Evolutionary conservation across 1,139 yeast genomes (phyloP).

Genomic region (Entelexis sorbosivorans): DNA sequence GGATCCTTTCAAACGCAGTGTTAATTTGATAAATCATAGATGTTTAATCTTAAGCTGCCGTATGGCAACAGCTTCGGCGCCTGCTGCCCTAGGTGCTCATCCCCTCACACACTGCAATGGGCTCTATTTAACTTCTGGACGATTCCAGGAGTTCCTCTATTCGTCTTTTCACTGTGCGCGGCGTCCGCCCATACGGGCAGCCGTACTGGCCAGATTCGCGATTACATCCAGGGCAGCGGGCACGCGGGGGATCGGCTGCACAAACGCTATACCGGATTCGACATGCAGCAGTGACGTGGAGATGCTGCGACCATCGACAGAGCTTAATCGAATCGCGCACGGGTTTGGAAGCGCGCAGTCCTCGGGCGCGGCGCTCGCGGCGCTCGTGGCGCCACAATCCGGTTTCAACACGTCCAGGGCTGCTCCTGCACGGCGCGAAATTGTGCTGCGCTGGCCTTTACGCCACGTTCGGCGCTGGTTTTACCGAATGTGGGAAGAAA

Average conservation of each 20-base stretch:
- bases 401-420: too few species aligned
- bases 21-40: background rate
- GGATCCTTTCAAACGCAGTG: background rate
- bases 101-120: background rate
- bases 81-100: background rate
- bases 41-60: slow-evolving; percentile 1
- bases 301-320: slow-evolving; percentile 6
- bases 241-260: background rate
- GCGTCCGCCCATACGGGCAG: too few species aligned
- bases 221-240: background rate
- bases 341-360: background rate
- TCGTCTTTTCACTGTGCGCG: too few species aligned
- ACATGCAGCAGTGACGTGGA: slow-evolving; percentile 1
- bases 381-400: too few species aligned
- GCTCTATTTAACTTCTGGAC: background rate
- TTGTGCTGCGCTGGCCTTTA: background rate
- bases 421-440: too few species aligned
- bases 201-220: background rate
- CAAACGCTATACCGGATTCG: background rate
- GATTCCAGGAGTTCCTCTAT: too few species aligned
- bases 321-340: slow-evolving; percentile 4
- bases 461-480: background rate
- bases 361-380: too few species aligned
- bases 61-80: too few species aligned
- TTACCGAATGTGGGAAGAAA: slow-evolving; percentile 2